A percentile compares a stretch with the other conserved stretches of the same genome.
Conservation (phyloP, 108 stramenopile species). For the Nannochloropsis salina region DNA sequence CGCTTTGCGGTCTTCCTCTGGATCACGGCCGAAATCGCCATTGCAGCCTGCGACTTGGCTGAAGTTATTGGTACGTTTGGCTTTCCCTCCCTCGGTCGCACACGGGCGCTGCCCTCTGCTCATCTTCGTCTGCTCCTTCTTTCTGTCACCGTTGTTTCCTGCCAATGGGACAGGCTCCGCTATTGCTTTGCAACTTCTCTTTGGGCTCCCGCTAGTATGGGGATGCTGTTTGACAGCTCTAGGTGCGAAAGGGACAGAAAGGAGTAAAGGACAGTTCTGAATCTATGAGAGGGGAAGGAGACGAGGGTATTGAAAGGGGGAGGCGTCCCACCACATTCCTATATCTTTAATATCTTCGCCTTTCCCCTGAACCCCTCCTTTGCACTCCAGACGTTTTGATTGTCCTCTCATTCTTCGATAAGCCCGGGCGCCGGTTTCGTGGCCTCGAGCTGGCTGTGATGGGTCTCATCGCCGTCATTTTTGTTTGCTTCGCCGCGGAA, state of each 20-base stretch:
- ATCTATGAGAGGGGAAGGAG: no score
- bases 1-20: constrained; percentile 8
- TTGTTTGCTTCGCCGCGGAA: background rate
- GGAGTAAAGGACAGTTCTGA: background rate
- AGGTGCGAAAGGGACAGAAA: background rate
- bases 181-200: constrained; percentile 32
- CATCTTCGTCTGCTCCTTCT: background rate
- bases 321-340: no score
- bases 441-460: background rate
- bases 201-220: constrained; percentile 24
- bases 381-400: constrained; percentile 11
- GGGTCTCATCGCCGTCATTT: background rate
- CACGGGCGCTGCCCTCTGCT: background rate
- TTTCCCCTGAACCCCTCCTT: background rate
- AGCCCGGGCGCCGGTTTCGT: background rate
- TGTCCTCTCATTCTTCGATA: constrained; percentile 15
- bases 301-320: no score
- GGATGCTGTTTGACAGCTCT: constrained; percentile 27
- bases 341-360: background rate
- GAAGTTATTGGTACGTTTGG: background rate
- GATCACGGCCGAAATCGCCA: constrained; percentile 32
- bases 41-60: background rate
- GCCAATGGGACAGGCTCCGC: constrained; percentile 31
- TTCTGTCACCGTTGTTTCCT: background rate
- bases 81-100: background rate